Evolutionary conservation across 805 yeast genomes (phyloP).

Genomic region (Kazachstania taianensis): DNA sequence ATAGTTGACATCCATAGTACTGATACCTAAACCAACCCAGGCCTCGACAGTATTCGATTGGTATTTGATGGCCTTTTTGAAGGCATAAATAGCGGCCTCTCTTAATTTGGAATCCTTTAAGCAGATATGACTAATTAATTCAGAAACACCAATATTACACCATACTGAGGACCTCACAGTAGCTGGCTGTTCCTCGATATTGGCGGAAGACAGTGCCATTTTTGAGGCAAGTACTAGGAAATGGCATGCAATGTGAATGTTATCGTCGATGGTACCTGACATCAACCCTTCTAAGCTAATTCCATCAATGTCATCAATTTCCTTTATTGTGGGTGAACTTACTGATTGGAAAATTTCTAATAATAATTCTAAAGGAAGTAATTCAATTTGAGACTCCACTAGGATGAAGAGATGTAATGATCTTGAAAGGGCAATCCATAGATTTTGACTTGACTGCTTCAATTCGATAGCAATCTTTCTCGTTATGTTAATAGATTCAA

Average conservation of each 20-base stretch:
- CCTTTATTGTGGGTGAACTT: constrained; percentile 14
- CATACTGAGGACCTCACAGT: constrained; percentile 44
- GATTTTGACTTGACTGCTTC: constrained; percentile 32
- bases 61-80: constrained; percentile 59
- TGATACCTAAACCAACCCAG: constrained; percentile 81
- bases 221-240: constrained; percentile 39
- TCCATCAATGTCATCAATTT: constrained; percentile 23
- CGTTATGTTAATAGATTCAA: constrained; percentile 34
- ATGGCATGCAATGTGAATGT: constrained; percentile 30
- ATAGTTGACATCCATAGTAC: constrained; percentile 53
- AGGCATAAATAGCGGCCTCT: constrained; percentile 42
- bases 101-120: constrained; percentile 28
- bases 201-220: constrained; percentile 30
- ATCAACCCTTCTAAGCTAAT: constrained; percentile 13
- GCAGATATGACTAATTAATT: constrained; percentile 37
- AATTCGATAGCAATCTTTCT: constrained; percentile 13
- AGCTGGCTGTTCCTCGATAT: constrained; percentile 27
- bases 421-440: constrained; percentile 62
- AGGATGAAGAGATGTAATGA: constrained; percentile 42
- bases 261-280: constrained; percentile 17
- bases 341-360: constrained; percentile 21
- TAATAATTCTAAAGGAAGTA: constrained; percentile 40
- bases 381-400: constrained; percentile 43
- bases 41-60: constrained; percentile 61
- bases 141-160: constrained; percentile 66